phyloP scores from a whole-genome alignment of 345 rosid genomes.

The Passiflora organensis region DNA sequence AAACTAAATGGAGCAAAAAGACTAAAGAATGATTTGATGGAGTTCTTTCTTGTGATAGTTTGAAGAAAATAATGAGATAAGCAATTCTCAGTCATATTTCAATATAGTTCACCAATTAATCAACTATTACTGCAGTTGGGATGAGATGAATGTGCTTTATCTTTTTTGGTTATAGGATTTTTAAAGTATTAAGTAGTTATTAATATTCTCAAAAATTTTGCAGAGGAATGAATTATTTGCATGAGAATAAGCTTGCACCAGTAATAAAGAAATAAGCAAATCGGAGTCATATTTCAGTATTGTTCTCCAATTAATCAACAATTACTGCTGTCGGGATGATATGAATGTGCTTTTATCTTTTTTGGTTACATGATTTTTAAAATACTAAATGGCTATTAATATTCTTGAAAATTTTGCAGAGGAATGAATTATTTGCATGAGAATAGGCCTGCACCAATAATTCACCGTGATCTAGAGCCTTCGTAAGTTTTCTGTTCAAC shows the following conservation, averaged over 20 bases:
- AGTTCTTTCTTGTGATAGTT: too few relatives aligned
- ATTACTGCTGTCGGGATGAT: neutral
- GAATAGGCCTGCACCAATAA: constrained; percentile 74
- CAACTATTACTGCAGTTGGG: neutral
- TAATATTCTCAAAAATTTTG: constrained; percentile 6
- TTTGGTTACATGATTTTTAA: neutral
- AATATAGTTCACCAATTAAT: too few relatives aligned
- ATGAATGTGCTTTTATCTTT: neutral
- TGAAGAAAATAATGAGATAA: too few relatives aligned
- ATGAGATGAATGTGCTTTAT: neutral
- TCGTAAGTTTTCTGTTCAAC: constrained; percentile 65
- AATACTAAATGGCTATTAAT: constrained; percentile 7
- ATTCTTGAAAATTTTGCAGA: constrained; percentile 39
- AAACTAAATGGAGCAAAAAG: too few relatives aligned
- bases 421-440: constrained; percentile 95
- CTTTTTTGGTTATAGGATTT: neutral
- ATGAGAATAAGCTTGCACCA: constrained; percentile 77
- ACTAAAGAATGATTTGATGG: too few relatives aligned
- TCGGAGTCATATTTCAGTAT: too few relatives aligned
- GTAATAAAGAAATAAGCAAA: too few relatives aligned
- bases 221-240: constrained; percentile 97
- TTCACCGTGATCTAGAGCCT: constrained; percentile 98
- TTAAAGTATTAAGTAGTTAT: constrained; percentile 9
- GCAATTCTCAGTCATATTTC: too few relatives aligned
- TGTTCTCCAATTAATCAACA: too few relatives aligned